Base-by-base conservation (phyloP, 257 asterid genomes). In the Craterostigma plantagineum region DNA sequence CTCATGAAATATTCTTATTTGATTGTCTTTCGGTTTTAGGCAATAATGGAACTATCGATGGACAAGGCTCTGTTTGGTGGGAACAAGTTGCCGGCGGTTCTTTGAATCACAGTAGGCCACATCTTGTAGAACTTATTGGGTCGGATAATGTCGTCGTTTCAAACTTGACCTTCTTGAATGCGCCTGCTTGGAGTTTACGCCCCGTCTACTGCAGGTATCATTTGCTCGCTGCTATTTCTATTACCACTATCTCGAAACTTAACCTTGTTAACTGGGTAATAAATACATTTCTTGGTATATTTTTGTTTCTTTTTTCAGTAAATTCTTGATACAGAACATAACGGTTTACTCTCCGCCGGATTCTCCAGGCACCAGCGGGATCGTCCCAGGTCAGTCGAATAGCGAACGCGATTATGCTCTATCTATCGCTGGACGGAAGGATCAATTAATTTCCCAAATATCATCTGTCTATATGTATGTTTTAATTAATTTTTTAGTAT, bases 41-140 rank as follows among this genome's bases (percentile, higher is more conserved):
- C 36, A 81, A 91, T 50, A 84, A 80, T 53, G 99, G 96, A 48
- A 91, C 93, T 35, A 77, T 91, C 18, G 90, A 91, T 41, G 99
- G 99, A 15, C 99, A 84, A 44, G 99, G 99, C 43, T 75, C 75
- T 0, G 59, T 84, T 45, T 91, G 99, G 99, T 91, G 99, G 99
- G 85, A 91, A 42, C 64, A 51, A 55, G 37, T 65, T 34, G 63
- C 50, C 37, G 16, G 60, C 18, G 78, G 66, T 63, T 55, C 84
- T 40, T 68, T 91, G 43, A 84, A 91, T 61, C 72, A 84, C 67
- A 91, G 94, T 40, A 66, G 96, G 43, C 99, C 99, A 0, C 92
- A 80, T 63, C 64, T 84, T 17, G 81, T 91, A 14, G 99, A 91
- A 55, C 56, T 91, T 52, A 44, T 75, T 36, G 38, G 63, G 63